A percentile compares a stretch with the other conserved stretches of the same genome.
Evolutionary conservation across 2,329 filamentous ascomycete genomes (phyloP).

Genomic region (Knufia petricola): DNA sequence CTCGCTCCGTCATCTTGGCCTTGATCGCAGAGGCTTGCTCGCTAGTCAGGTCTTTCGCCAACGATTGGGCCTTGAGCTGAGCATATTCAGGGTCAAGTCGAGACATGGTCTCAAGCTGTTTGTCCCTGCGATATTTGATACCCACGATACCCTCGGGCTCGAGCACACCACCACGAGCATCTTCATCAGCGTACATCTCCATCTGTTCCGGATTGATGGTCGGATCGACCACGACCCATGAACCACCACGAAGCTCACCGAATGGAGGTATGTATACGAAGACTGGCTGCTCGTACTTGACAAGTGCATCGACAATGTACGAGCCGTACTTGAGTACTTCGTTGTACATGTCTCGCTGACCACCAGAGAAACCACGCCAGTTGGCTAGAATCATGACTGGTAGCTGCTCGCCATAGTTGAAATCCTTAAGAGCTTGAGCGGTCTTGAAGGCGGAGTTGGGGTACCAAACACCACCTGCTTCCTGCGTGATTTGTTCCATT

Average conservation of each 20-base stretch:
- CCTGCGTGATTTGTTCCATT: conserved; percentile 85
- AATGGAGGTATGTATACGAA: conserved; percentile 98
- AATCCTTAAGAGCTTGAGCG: conserved; percentile 95
- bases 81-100: conserved; percentile 79
- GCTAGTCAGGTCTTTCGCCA: conserved; percentile 55
- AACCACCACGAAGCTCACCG: conserved; percentile 94
- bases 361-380: conserved; percentile 99
- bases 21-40: conserved; percentile 73
- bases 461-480: conserved; percentile 99
- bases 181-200: conserved; percentile 99
- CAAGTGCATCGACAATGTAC: conserved; percentile 95
- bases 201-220: conserved; percentile 94
- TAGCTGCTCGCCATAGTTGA: conserved; percentile 97
- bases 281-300: conserved; percentile 97
- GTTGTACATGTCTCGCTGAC: conserved; percentile 99
- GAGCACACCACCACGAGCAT: conserved; percentile 89
- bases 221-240: conserved; percentile 97
- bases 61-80: conserved; percentile 69
- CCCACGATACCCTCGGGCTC: conserved; percentile 97
- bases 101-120: conserved; percentile 95
- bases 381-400: conserved; percentile 98
- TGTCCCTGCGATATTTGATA: conserved; percentile 97
- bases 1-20: conserved; percentile 70
- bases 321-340: conserved; percentile 99
- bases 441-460: conserved; percentile 99